A percentile compares a stretch with the other conserved stretches of the same genome.
phyloP scores from a whole-genome alignment of 768 basidiomycete species.

The Cystobasidium ongulense region DNA sequence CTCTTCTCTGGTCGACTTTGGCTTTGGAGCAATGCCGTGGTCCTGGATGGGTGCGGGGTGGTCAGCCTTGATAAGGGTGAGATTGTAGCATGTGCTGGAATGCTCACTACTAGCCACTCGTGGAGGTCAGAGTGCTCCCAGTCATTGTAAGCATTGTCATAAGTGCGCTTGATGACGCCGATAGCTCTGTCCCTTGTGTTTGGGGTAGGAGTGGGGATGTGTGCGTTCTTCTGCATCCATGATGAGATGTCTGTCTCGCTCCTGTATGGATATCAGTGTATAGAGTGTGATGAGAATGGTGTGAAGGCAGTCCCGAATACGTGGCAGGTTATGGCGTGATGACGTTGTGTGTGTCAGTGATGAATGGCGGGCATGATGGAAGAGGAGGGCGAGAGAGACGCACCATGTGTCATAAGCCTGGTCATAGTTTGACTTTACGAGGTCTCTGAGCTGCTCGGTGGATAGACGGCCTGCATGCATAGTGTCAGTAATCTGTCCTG shows the following conservation, averaged over 20 bases:
- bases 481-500: not conserved
- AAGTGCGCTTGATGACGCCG: slow-evolving; percentile 29
- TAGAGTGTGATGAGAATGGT: too few relatives aligned
- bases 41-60: not conserved
- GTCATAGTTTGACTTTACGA: slow-evolving; percentile 47
- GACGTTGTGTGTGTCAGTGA: not conserved
- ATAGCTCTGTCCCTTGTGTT: slow-evolving; percentile 26
- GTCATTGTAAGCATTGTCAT: slow-evolving; percentile 43
- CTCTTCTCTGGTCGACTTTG: slow-evolving; percentile 35
- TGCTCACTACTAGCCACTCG: slow-evolving; percentile 27
- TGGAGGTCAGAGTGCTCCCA: slow-evolving; percentile 37
- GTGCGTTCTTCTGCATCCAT: slow-evolving; percentile 42
- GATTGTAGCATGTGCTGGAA: too few relatives aligned
- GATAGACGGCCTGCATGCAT: slow-evolving; percentile 34
- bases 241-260: slow-evolving; percentile 34
- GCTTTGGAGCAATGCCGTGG: slow-evolving; percentile 32
- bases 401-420: slow-evolving; percentile 42
- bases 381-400: slow-evolving; percentile 19
- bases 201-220: slow-evolving; percentile 43
- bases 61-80: too few relatives aligned
- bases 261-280: too few relatives aligned
- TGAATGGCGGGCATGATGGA: not conserved
- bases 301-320: too few relatives aligned
- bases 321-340: not conserved
- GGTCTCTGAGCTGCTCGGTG: slow-evolving; percentile 49